A percentile compares a stretch with the other conserved stretches of the same genome.
phyloP scores from a whole-genome alignment of 441 rosid species.

The Erodium chrysanthum region DNA sequence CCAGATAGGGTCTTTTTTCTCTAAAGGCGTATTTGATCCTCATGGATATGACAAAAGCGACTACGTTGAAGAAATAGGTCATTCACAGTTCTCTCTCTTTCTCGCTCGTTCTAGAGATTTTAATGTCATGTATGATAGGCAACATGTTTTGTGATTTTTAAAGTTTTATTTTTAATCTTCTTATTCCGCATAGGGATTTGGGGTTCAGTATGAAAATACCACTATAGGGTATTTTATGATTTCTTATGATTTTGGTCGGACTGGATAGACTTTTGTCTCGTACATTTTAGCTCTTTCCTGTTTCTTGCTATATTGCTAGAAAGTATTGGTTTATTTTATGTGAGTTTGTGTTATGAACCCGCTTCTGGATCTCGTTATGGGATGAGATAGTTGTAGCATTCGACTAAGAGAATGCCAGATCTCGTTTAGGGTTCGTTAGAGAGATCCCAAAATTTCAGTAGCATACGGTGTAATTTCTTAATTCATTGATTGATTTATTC shows the following conservation, averaged over 20 bases:
- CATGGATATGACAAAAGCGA: conserved; percentile 84
- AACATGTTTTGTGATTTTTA: neutral
- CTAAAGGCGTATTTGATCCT: conserved; percentile 86
- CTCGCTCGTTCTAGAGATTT: neutral
- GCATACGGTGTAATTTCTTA: too few relatives aligned
- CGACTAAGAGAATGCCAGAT: too few relatives aligned
- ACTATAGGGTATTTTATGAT: neutral
- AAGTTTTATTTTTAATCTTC: neutral
- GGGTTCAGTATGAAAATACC: neutral
- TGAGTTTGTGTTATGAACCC: too few relatives aligned
- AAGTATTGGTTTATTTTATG: neutral
- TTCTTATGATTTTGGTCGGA: neutral
- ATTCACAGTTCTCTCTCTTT: conserved; percentile 16
- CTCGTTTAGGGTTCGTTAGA: too few relatives aligned
- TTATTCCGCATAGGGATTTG: neutral
- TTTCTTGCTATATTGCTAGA: neutral
- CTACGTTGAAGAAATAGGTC: conserved; percentile 75
- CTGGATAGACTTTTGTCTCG: neutral
- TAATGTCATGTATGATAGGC: neutral
- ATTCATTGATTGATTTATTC: too few relatives aligned
- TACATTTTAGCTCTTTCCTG: neutral
- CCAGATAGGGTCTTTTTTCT: conserved; percentile 86
- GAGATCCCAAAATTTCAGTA: too few relatives aligned
- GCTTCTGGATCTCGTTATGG: too few relatives aligned
- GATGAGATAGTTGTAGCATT: too few relatives aligned